These are phyloP conservation scores for Malassezia pachydermatis DNA, from an alignment of 1,284 basidiomycete genomes.

Conservation along the genomic window DNA sequence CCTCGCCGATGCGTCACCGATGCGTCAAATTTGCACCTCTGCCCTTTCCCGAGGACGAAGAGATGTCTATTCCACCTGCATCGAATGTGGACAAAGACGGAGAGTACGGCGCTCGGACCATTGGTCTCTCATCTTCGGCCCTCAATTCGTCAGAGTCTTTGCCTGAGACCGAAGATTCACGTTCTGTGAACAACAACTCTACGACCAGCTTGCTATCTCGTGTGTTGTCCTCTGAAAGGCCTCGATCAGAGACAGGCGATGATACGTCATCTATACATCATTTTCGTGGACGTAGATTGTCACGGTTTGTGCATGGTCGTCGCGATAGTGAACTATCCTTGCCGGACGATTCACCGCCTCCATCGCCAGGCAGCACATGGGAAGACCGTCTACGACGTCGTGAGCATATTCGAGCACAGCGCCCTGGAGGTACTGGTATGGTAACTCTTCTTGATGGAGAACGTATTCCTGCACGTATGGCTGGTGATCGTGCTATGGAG, in stretches of 20 bases:
- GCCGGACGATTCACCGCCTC: not conserved
- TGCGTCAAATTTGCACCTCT: constrained; percentile 4
- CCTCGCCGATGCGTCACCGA: not conserved
- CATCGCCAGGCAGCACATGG: not conserved
- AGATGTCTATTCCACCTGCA: too few relatives aligned
- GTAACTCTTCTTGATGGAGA: constrained; percentile 44
- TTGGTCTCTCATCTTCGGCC: not conserved
- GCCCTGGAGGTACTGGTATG: constrained; percentile 46
- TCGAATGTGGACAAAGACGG: not conserved
- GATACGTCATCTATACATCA: not conserved
- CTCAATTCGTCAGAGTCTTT: not conserved
- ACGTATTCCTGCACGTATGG: constrained; percentile 37
- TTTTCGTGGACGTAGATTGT: not conserved
- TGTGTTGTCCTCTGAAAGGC: too few relatives aligned
- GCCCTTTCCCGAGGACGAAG: constrained; percentile 1
- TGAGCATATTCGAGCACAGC: constrained; percentile 31
- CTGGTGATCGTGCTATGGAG: constrained; percentile 26
- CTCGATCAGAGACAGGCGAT: not conserved
- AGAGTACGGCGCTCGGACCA: not conserved
- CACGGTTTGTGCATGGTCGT: not conserved
- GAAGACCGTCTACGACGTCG: constrained; percentile 32
- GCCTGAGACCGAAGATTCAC: too few relatives aligned
- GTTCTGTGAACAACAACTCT: too few relatives aligned
- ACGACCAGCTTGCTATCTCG: not conserved
- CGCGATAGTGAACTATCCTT: not conserved